A percentile compares a stretch with the other conserved stretches of the same genome.
These are phyloP conservation scores for Trypanosomatidae sp. DNA, from an alignment of 208 protist genomes.

Conservation along the genomic window DNA sequence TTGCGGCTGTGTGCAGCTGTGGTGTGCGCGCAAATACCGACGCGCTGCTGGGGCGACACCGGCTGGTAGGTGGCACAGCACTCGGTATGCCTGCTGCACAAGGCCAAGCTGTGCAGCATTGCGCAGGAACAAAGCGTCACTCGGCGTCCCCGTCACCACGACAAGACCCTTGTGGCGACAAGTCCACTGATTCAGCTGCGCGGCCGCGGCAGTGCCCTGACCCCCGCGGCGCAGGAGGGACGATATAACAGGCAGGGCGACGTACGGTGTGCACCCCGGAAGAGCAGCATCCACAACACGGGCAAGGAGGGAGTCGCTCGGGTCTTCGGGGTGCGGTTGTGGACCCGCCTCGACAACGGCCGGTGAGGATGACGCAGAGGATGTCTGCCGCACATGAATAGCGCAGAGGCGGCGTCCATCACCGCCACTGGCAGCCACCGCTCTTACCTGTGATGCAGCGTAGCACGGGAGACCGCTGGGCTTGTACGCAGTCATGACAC, in stretches of 20 bases:
- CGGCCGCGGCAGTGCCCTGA: constrained; percentile 5
- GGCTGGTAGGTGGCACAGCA: constrained; percentile 61
- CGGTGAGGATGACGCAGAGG: neutral
- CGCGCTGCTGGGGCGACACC: constrained; percentile 34
- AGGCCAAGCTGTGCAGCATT: constrained; percentile 60
- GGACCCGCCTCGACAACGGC: constrained; percentile 11
- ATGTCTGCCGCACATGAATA: constrained; percentile 18
- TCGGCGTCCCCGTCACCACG: constrained; percentile 36
- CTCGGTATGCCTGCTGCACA: constrained; percentile 58
- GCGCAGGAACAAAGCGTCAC: constrained; percentile 60
- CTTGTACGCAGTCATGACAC: constrained; percentile 56
- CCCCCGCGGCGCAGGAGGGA: constrained; percentile 22
- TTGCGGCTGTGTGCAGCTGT: neutral
- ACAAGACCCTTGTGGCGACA: constrained; percentile 53
- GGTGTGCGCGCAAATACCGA: neutral
- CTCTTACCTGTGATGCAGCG: constrained; percentile 42
- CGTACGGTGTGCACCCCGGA: constrained; percentile 32
- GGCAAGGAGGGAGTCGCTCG: constrained; percentile 53
- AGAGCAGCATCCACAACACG: constrained; percentile 44
- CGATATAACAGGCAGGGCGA: constrained; percentile 27
- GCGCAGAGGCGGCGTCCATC: constrained; percentile 35
- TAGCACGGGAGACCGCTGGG: constrained; percentile 65
- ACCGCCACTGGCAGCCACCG: constrained; percentile 2
- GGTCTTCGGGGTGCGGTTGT: constrained; percentile 32
- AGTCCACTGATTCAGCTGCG: constrained; percentile 50